Conservation (phyloP, 768 basidiomycete genomes). For the Clathrus columnatus region DNA sequence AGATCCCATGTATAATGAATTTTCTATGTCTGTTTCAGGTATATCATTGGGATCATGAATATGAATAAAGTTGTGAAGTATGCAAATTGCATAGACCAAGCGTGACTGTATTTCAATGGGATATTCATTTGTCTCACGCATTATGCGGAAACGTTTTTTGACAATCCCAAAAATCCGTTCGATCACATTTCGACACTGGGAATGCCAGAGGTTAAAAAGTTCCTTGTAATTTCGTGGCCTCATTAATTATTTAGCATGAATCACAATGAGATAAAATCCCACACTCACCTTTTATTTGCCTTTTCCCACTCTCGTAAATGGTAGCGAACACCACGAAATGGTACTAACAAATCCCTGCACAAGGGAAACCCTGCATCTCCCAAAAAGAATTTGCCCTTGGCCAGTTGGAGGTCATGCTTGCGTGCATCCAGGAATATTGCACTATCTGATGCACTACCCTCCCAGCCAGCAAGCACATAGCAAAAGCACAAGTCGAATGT, state of each 20-base stretch:
- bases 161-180: conserved; percentile 20
- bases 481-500: conserved; percentile 19
- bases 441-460: conserved; percentile 23
- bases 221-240: conserved; percentile 18
- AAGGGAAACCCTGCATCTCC: conserved; percentile 10
- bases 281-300: not conserved
- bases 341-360: conserved; percentile 6
- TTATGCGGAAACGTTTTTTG: conserved; percentile 12
- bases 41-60: conserved; percentile 14
- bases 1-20: not conserved
- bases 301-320: conserved; percentile 10
- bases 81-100: conserved; percentile 15
- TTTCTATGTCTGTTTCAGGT: not conserved
- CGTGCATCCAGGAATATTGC: conserved; percentile 20
- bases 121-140: conserved; percentile 12
- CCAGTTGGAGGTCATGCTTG: conserved; percentile 16
- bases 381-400: conserved; percentile 14
- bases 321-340: conserved; percentile 11
- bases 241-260: not conserved
- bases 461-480: conserved; percentile 22
- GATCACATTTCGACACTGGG: conserved; percentile 17
- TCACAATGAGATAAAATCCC: not conserved
- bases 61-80: conserved; percentile 21
- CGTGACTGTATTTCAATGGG: conserved; percentile 13
- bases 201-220: conserved; percentile 21